Evolutionary conservation across 2,329 filamentous ascomycete genomes (phyloP).

Genomic region (Penicillium sp.): DNA sequence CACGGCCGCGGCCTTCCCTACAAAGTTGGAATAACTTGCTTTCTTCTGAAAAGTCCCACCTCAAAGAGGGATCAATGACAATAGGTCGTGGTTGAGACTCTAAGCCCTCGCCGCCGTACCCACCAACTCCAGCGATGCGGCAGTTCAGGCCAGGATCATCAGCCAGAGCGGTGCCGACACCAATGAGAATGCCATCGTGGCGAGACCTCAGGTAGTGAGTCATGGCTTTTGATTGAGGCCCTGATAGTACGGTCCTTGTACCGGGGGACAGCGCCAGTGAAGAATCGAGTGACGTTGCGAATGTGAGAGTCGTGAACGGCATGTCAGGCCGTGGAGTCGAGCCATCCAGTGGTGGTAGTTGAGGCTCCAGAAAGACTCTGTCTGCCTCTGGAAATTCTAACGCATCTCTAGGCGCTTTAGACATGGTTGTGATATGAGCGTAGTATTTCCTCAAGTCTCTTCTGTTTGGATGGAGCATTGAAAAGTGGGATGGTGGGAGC

Average conservation of each 20-base stretch:
- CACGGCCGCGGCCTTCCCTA: conserved; percentile 63
- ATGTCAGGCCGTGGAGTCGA: conserved; percentile 24
- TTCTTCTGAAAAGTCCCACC: conserved; percentile 64
- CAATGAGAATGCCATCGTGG: conserved; percentile 83
- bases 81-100: conserved; percentile 73
- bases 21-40: conserved; percentile 69
- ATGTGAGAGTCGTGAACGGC: conserved; percentile 74
- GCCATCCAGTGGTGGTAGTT: conserved; percentile 42
- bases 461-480: background rate
- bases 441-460: background rate
- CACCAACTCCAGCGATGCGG: conserved; percentile 63
- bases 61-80: conserved; percentile 71
- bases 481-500: conserved; percentile 2
- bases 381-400: conserved; percentile 44
- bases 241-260: conserved; percentile 75
- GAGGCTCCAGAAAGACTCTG: conserved; percentile 48
- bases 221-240: conserved; percentile 83
- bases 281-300: conserved; percentile 83
- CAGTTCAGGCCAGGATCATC: conserved; percentile 88
- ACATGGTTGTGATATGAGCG: conserved; percentile 4
- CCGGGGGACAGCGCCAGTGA: conserved; percentile 73
- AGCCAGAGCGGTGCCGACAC: conserved; percentile 78
- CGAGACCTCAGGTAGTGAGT: conserved; percentile 86
- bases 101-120: conserved; percentile 54
- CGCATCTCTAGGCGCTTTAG: conserved; percentile 24